phyloP scores from a whole-genome alignment of 208 protist species.

The Wallacemonas rigidus region DNA sequence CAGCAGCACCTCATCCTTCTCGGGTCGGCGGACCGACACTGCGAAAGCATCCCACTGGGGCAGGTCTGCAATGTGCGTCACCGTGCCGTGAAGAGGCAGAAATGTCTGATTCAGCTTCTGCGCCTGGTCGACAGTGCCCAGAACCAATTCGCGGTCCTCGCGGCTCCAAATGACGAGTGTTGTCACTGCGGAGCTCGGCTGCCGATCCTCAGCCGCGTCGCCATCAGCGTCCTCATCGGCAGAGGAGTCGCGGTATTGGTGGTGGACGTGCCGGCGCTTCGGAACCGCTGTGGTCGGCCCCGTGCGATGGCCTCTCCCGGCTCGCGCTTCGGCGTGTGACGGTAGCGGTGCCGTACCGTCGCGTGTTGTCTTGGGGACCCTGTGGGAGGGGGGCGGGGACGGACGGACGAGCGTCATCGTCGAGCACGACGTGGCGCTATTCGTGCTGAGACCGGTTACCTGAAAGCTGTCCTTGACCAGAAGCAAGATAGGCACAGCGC shows the following conservation, averaged over 20 bases:
- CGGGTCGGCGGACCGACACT: conserved; percentile 46
- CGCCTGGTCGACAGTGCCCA: conserved; percentile 25
- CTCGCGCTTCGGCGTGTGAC: neutral
- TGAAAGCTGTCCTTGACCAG: conserved; percentile 45
- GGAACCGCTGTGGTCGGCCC: no score
- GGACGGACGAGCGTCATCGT: conserved; percentile 21
- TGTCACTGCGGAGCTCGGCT: neutral
- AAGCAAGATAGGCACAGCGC: conserved; percentile 59
- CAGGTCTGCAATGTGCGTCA: conserved; percentile 66
- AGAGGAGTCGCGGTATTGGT: neutral
- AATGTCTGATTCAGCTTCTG: conserved; percentile 34
- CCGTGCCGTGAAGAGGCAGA: conserved; percentile 47
- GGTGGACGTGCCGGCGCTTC: no score
- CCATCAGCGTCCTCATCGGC: neutral
- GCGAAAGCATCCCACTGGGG: conserved; percentile 58
- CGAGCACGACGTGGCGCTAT: conserved; percentile 28
- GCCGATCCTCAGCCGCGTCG: neutral
- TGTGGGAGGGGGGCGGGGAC: conserved; percentile 26
- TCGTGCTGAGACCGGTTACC: conserved; percentile 46
- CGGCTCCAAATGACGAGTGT: conserved; percentile 10
- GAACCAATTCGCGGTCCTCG: conserved; percentile 13
- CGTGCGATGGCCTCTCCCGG: neutral
- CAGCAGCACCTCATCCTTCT: conserved; percentile 67
- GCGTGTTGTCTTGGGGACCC: neutral
- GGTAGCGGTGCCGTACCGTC: neutral